Conservation (phyloP, 306 rosid species). For the Lagenaria siceraria region DNA sequence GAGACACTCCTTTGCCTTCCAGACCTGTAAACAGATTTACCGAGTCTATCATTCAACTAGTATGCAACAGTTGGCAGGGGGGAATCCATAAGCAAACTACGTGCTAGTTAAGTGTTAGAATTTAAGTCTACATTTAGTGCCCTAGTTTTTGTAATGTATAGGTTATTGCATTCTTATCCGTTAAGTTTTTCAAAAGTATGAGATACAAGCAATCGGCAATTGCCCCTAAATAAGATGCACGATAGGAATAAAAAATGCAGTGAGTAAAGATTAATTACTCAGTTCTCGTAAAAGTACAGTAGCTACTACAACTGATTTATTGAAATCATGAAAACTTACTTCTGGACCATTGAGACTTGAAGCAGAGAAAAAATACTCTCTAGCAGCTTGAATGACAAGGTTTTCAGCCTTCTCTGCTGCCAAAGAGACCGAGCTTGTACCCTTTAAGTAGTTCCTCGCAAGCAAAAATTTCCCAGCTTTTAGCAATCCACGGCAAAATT, state of each 20-base stretch:
- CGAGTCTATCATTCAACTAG: slow-evolving; percentile 12
- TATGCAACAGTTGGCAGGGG: not conserved
- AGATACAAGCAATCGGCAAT: not conserved
- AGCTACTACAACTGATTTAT: not conserved
- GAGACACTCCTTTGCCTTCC: slow-evolving; percentile 97
- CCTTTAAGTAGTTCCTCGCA: slow-evolving; percentile 86
- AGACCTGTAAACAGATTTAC: slow-evolving; percentile 53
- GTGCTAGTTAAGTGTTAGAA: not conserved
- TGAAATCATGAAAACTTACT: slow-evolving; percentile 45
- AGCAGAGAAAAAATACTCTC: slow-evolving; percentile 94
- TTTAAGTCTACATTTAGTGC: not conserved
- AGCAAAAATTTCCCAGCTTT: slow-evolving; percentile 98
- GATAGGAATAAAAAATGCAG: not conserved
- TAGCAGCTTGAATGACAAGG: slow-evolving; percentile 96
- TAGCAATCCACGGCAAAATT: slow-evolving; percentile 88
- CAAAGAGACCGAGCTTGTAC: slow-evolving; percentile 86
- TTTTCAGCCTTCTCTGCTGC: slow-evolving; percentile 85
- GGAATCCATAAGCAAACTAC: not conserved
- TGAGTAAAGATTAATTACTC: not conserved
- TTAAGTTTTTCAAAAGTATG: not conserved
- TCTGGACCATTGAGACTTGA: slow-evolving; percentile 86
- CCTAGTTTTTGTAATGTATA: not conserved
- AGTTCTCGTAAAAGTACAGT: not conserved
- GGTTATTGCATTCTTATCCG: not conserved
- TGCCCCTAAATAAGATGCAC: not conserved